Evolutionary conservation across 1,284 basidiomycete species (phyloP), one percentile per base, ranked within the genome.

Genomic region (Chondrostereum purpureum): DNA sequence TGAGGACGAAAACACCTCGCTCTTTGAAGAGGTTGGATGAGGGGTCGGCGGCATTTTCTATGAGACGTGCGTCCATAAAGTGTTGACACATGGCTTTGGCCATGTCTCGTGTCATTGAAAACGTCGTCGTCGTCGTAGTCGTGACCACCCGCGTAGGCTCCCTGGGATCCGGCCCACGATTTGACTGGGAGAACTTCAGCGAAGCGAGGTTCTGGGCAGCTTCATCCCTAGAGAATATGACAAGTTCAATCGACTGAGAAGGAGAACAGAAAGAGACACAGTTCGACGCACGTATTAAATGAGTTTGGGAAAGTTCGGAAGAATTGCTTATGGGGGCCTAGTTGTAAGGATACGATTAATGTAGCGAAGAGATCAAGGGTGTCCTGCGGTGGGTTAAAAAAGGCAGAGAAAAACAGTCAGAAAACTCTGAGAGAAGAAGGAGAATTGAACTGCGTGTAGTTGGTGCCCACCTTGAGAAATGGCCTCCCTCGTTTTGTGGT

Each of bases 1-100:
- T 99, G 59, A 97, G 78, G 58, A 89, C 78, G 69, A 93, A 99
- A 48, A 98, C 88, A 51, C 95, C 95, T 43, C 94, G 85, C 58
- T 99, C 95, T 70, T 97, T 97, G 85, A 99, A 99, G 37, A 88
- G 75, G 56, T 86, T 85, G 17, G 87, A 88, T 21, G 77, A 74
- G 16, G 87, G 83, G 66, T 99, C 96, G 14, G 90, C 84, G 11
- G 93, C 94, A 62, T 97, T 97, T 66, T 97, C 94, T 54, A 99
- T 93, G 53, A 99, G 77, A 50, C 93, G 88, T 42, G 95, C 94
- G 54, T 99, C 95, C 89, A 99, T 95, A 61, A 98, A 99, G 61
- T 98, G 94, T 67, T 99, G 95, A 67, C 92, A 92, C 82, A 99
- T 98, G 24, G 92, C 92, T 69, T 97, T 96, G 50, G 96, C 96